phyloP scores from a whole-genome alignment of 2,329 filamentous ascomycete genomes.

The Colletotrichum sp. region DNA sequence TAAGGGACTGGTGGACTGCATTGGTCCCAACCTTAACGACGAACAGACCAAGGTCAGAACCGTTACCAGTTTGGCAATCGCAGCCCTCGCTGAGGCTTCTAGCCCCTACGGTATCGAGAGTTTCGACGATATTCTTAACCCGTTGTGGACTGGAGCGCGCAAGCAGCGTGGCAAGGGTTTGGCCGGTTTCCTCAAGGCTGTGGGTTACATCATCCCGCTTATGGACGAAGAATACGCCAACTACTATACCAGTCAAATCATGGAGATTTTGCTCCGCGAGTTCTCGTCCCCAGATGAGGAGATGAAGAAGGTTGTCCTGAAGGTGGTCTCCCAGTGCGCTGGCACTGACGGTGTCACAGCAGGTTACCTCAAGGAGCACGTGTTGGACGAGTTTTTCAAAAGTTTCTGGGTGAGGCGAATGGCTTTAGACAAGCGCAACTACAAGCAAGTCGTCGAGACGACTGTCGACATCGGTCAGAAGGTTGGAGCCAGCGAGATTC shows the following conservation, averaged over 20 bases:
- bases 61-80: conserved; percentile 93
- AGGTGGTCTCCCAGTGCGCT: conserved; percentile 95
- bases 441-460: conserved; percentile 96
- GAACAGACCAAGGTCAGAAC: conserved; percentile 98
- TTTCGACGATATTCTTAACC: conserved; percentile 97
- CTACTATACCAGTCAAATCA: conserved; percentile 98
- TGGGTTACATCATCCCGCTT: conserved; percentile 96
- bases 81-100: conserved; percentile 91
- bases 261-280: conserved; percentile 96
- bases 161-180: conserved; percentile 97
- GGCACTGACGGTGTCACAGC: conserved; percentile 94
- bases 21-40: conserved; percentile 93
- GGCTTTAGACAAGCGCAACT: conserved; percentile 97
- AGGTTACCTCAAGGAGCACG: conserved; percentile 92
- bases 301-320: conserved; percentile 99
- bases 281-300: conserved; percentile 98
- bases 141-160: conserved; percentile 93
- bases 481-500: conserved; percentile 94
- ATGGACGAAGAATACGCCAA: conserved; percentile 99
- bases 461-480: conserved; percentile 97
- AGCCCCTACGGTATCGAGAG: conserved; percentile 99
- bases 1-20: conserved; percentile 95
- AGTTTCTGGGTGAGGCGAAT: conserved; percentile 98
- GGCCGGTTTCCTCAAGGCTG: conserved; percentile 94
- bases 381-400: conserved; percentile 97